Base-by-base conservation (phyloP, 345 rosid species). In the Anastatica hierochuntica region DNA sequence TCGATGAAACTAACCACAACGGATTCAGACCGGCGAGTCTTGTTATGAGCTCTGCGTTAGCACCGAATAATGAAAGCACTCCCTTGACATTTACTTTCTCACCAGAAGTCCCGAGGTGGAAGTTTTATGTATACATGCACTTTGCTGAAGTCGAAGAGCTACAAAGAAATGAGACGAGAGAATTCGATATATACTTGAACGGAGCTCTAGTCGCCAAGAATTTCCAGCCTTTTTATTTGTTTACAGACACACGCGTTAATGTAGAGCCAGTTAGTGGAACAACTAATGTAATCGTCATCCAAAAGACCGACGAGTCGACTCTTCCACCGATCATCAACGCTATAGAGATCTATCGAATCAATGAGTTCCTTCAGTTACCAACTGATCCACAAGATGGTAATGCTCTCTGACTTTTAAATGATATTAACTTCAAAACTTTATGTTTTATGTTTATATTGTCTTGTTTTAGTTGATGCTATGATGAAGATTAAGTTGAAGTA, bases 391-490 rank as follows among this genome's bases (percentile, higher is more conserved):
- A 6, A 17, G 61, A 72, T 54, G 73, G 76, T 72, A 20, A 9
- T 15, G 1, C 7, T 27, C 17, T 26, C 14, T 24, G n/a, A n/a
- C n/a, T n/a, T n/a, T n/a, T n/a, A n/a, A n/a, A n/a, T n/a, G n/a
- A n/a, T n/a, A n/a, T n/a, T n/a, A n/a, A n/a, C n/a, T n/a, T n/a
- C n/a, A n/a, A n/a, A n/a, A n/a, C n/a, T n/a, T n/a, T n/a, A n/a
- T n/a, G n/a, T n/a, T n/a, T n/a, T n/a, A n/a, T n/a, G n/a, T n/a
- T n/a, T n/a, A n/a, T n/a, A n/a, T n/a, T n/a, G n/a, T n/a, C n/a
- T n/a, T n/a, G 30, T 11, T 5, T 7, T 27, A 82, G 82, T 62
- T 58, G 62, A 79, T 33, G 74, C 80, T 0, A 62, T 73, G 1
- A 45, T 1, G 9, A 56, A 4, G 6, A 73, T 73, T 12, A 80